Conservation (phyloP, 139 green algal genomes). For the Tetradesmus obliquus region DNA sequence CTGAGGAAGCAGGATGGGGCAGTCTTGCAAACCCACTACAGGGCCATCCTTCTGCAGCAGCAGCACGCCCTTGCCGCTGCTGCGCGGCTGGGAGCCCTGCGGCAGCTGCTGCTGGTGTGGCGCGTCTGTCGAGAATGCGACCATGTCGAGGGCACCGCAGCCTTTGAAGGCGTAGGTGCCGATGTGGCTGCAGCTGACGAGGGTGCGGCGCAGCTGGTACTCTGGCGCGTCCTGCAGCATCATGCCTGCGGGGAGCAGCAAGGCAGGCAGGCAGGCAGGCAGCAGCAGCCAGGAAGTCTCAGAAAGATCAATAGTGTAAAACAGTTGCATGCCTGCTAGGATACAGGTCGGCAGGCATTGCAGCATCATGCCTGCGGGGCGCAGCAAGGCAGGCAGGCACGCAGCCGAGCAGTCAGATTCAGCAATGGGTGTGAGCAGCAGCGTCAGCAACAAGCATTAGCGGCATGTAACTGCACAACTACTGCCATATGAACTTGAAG, state of each 20-base stretch:
- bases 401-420: neutral
- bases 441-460: no score
- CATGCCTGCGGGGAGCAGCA: neutral
- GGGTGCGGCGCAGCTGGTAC: constrained; percentile 10
- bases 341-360: no score
- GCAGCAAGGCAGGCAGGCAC: no score
- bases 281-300: neutral
- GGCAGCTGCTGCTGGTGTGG: neutral
- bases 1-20: neutral
- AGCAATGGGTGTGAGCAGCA: neutral
- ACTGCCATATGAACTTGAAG: no score
- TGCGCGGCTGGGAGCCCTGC: neutral
- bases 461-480: no score
- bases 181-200: constrained; percentile 1
- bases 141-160: constrained; percentile 29
- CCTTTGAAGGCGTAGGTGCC: constrained; percentile 28
- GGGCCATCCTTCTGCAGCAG: neutral
- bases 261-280: neutral
- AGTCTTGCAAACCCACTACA: neutral
- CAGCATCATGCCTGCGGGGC: neutral
- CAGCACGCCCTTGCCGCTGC: constrained; percentile 11
- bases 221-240: constrained; percentile 7
- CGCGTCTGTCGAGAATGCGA: constrained; percentile 21
- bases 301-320: no score
- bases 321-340: no score